Percentiles rank a stretch among this genome's conserved stretches.
Evolutionary conservation across 2,329 filamentous ascomycete species (phyloP).

Genomic region (Alternaria novae-zelandiae): DNA sequence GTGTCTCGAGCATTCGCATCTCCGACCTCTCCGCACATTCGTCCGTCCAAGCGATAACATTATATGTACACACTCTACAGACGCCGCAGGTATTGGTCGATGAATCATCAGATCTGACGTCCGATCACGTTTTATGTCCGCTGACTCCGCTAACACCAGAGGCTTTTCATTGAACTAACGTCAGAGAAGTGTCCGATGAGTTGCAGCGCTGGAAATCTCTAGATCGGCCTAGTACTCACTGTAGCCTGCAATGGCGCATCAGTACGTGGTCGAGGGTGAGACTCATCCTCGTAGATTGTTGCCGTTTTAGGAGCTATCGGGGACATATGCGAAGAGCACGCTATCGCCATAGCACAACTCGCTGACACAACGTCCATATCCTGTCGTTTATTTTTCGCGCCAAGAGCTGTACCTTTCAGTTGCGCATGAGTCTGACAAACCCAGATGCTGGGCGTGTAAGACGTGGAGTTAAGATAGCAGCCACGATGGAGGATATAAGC

Average conservation of each 20-base stretch:
- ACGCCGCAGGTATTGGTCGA: neutral
- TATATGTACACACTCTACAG: neutral
- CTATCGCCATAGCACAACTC: neutral
- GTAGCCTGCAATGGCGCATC: neutral
- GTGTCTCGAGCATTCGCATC: neutral
- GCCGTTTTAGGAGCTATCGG: neutral
- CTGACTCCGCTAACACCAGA: conserved; percentile 6
- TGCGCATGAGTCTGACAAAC: conserved; percentile 1
- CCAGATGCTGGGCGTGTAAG: neutral
- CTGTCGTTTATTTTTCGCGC: neutral
- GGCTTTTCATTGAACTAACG: neutral
- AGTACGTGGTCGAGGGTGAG: neutral
- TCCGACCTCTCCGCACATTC: neutral
- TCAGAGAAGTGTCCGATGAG: neutral
- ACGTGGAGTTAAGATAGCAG: neutral
- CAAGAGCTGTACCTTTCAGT: neutral
- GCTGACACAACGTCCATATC: neutral
- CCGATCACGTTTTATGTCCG: conserved; percentile 6
- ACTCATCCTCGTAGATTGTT: neutral
- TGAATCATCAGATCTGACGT: neutral
- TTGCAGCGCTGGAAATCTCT: neutral
- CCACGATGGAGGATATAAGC: neutral
- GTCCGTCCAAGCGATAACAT: neutral
- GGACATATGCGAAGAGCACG: neutral
- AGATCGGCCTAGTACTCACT: neutral